These are phyloP conservation scores for Rhipidocladum racemiflorum DNA, from an alignment of 176 grass and related monocot species.

Conservation along the genomic window DNA sequence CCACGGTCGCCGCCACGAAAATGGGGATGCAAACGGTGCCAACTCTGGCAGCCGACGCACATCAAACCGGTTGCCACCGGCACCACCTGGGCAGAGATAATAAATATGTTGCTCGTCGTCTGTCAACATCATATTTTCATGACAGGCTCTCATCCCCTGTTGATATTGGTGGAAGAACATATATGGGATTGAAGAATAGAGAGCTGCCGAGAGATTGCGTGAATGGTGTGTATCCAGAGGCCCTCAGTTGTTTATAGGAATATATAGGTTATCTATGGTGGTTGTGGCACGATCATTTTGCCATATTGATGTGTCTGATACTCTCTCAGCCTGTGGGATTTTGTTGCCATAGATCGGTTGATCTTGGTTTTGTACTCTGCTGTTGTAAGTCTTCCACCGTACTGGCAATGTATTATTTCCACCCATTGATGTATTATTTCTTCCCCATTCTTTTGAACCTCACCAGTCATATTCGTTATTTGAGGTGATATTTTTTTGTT, in stretches of 20 bases:
- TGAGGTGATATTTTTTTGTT: neutral
- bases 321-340: constrained; percentile 41
- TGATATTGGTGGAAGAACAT: constrained; percentile 15
- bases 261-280: constrained; percentile 46
- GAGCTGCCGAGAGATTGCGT: constrained; percentile 22
- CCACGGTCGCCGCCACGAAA: constrained; percentile 58
- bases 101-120: constrained; percentile 30
- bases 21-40: constrained; percentile 58
- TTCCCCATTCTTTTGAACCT: constrained; percentile 33
- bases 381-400: constrained; percentile 33
- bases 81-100: constrained; percentile 58
- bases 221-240: constrained; percentile 43
- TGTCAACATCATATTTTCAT: constrained; percentile 30
- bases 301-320: constrained; percentile 38
- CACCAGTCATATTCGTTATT: neutral
- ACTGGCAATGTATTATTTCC: constrained; percentile 42
- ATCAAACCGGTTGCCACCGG: constrained; percentile 79
- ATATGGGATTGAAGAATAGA: constrained; percentile 4
- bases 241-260: constrained; percentile 62
- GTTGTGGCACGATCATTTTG: constrained; percentile 36
- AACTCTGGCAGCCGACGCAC: constrained; percentile 68
- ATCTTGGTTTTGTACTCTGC: constrained; percentile 26
- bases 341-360: constrained; percentile 41
- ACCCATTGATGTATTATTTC: constrained; percentile 34
- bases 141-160: neutral